Evolutionary conservation across 225 moss, liverwort and hornwort genomes (phyloP).

Genomic region (Straminergon stramineum): DNA sequence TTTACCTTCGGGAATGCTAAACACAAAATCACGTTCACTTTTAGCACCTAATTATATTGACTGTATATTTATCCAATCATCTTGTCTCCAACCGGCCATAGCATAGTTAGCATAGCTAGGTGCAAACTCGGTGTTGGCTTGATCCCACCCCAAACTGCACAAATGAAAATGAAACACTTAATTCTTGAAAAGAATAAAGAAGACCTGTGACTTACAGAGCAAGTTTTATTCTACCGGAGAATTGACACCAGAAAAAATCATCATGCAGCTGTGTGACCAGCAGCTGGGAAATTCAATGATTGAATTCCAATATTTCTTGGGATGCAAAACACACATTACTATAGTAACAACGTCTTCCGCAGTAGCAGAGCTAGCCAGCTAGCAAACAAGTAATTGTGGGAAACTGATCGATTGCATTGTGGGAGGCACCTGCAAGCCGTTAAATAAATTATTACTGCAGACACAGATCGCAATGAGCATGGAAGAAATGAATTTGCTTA

Average conservation of each 20-base stretch:
- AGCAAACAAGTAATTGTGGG: not conserved
- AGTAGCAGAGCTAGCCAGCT: not conserved
- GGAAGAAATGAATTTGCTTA: not conserved
- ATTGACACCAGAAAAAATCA: not conserved
- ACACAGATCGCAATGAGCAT: not conserved
- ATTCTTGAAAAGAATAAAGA: not conserved
- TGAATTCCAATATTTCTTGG: not conserved
- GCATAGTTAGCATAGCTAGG: not conserved
- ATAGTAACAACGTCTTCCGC: not conserved
- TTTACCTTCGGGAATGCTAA: too few species aligned
- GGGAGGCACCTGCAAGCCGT: not conserved
- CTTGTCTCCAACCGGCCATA: not conserved
- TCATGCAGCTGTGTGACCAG: not conserved
- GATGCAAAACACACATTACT: not conserved
- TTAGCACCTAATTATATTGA: too few species aligned
- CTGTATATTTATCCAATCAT: too few species aligned
- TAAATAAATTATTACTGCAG: not conserved
- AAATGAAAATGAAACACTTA: not conserved
- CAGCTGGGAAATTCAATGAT: too few species aligned
- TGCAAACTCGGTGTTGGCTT: not conserved
- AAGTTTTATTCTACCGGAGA: too few species aligned
- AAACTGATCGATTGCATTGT: not conserved
- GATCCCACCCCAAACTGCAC: not conserved
- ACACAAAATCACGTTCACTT: too few species aligned
- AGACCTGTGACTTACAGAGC: not conserved